phyloP scores from a whole-genome alignment of 805 yeast genomes.

The Candida insectorum region DNA sequence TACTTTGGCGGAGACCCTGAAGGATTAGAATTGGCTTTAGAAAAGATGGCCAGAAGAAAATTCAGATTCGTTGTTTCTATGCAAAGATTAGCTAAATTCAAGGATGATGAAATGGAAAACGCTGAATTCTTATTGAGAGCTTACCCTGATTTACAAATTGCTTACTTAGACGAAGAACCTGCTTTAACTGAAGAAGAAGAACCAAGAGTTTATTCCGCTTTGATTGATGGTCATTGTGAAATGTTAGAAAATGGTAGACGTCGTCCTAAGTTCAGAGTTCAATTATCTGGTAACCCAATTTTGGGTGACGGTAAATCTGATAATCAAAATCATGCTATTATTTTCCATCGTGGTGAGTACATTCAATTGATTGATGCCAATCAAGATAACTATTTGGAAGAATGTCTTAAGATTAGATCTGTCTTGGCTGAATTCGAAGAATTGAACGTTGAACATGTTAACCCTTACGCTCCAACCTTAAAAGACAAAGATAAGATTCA shows the following conservation, averaged over 20 bases:
- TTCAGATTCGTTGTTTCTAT: slow-evolving; percentile 63
- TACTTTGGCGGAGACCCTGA: slow-evolving; percentile 99
- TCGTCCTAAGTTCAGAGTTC: slow-evolving; percentile 60
- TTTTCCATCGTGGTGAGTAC: slow-evolving; percentile 77
- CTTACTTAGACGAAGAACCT: slow-evolving; percentile 55
- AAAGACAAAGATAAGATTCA: slow-evolving; percentile 47
- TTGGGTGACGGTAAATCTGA: slow-evolving; percentile 85
- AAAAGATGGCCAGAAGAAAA: slow-evolving; percentile 63
- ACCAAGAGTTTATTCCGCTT: slow-evolving; percentile 53
- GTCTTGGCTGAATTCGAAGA: slow-evolving; percentile 78
- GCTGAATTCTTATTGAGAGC: slow-evolving; percentile 59
- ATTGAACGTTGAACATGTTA: slow-evolving; percentile 55
- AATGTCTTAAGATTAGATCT: slow-evolving; percentile 73
- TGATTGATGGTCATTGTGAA: slow-evolving; percentile 71
- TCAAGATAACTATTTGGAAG: slow-evolving; percentile 80
- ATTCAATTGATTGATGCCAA: slow-evolving; percentile 80
- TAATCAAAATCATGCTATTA: slow-evolving; percentile 73
- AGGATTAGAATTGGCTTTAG: slow-evolving; percentile 91
- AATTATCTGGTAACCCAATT: slow-evolving; percentile 75
- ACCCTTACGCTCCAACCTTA: slow-evolving; percentile 77
- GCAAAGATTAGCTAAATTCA: slow-evolving; percentile 56
- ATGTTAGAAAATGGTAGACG: slow-evolving; percentile 55
- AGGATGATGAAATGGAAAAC: slow-evolving; percentile 54
- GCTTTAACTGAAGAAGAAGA: slow-evolving; percentile 41
- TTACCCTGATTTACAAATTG: slow-evolving; percentile 64